A percentile compares a stretch with the other conserved stretches of the same genome.
Conservation (phyloP, 2,329 filamentous ascomycete genomes). For the Talaromyces sp. region DNA sequence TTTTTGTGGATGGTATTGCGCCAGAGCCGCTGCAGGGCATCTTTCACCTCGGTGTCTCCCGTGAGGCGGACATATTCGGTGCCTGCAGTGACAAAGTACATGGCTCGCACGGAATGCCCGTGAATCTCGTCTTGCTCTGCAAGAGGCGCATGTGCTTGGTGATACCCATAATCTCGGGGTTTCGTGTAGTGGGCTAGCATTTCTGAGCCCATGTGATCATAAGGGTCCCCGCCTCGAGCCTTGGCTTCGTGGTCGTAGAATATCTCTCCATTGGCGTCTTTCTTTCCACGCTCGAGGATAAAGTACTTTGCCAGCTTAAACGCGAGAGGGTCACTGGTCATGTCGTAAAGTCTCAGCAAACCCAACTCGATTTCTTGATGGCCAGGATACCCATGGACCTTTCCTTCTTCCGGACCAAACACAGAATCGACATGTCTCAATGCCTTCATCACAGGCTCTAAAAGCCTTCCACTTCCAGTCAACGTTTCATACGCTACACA, state of each 20-base stretch:
- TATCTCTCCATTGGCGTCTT: conserved; percentile 45
- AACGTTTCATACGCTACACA: conserved; percentile 53
- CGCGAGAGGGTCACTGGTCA: conserved; percentile 35
- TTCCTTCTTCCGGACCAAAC: conserved; percentile 49
- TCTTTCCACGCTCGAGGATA: conserved; percentile 53
- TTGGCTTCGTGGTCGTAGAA: conserved; percentile 53
- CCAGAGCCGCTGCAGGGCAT: conserved; percentile 50
- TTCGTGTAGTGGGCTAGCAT: conserved; percentile 35
- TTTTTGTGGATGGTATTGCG: conserved; percentile 58
- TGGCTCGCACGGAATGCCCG: conserved; percentile 57
- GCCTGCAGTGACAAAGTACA: conserved; percentile 57
- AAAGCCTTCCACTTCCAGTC: conserved; percentile 49
- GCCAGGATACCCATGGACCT: conserved; percentile 57
- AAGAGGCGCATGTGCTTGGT: conserved; percentile 55
- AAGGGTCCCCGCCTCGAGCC: conserved; percentile 42
- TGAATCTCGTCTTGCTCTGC: conserved; percentile 52
- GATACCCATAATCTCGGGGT: conserved; percentile 45
- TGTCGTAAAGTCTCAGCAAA: conserved; percentile 42
- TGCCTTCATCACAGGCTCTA: conserved; percentile 53
- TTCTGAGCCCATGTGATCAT: conserved; percentile 40
- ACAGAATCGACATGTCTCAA: conserved; percentile 48
- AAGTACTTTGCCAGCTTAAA: conserved; percentile 53
- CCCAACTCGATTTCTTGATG: conserved; percentile 55
- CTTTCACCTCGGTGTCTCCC: conserved; percentile 27
- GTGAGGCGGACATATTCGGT: conserved; percentile 50